Base-by-base conservation (phyloP, 177 flowering plant genomes). In the Vitis hybrid region DNA sequence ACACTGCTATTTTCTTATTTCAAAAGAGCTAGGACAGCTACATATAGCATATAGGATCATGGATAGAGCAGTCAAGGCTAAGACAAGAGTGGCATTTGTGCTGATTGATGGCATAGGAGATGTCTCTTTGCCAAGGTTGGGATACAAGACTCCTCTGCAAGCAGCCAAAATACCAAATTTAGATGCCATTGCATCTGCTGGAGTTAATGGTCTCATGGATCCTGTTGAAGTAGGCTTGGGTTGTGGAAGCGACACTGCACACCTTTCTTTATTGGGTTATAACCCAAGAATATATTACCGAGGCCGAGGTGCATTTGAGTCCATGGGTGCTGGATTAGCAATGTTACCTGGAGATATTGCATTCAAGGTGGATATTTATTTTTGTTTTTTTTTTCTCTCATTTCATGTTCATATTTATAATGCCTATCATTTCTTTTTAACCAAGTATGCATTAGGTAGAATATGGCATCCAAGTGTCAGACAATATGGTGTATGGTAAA, bases 341-440 rank as follows among this genome's bases (percentile, higher is more conserved):
- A 95, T 95, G 99, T 86, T 92, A 22, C 99, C 99, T 49, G 98
- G 99, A 39, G 99, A 95, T 83, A 93, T 95, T 77, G 99, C 99
- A 21, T 95, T 95, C 80, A 95, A 95, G 87, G 99, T 93, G 60
- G 1, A 67, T 49, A 48, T 55, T 16, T 51, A 9, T 70, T 59
- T 64, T 61, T 48, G 45, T 66, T 22, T 52, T 19, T 1, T n/a
- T 56, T 70, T 16, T 16, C 5, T 64, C 29, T 56, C 53, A 18
- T 5, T 11, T 12, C 22, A 15, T 11, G 31, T 21, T 14, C 1
- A 18, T 57, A 19, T 39, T 48, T 21, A 12, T 22, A 45, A 14
- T 39, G 19, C 7, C 13, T 13, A 2, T 51, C 52, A 11, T 65
- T 65, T 65, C 52, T 52, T 62, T n/a, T 12, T 15, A 14, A 48